Percentiles rank a stretch among this genome's conserved stretches.
Conservation (phyloP, 1,284 basidiomycete genomes). For the Grifola frondosa region DNA sequence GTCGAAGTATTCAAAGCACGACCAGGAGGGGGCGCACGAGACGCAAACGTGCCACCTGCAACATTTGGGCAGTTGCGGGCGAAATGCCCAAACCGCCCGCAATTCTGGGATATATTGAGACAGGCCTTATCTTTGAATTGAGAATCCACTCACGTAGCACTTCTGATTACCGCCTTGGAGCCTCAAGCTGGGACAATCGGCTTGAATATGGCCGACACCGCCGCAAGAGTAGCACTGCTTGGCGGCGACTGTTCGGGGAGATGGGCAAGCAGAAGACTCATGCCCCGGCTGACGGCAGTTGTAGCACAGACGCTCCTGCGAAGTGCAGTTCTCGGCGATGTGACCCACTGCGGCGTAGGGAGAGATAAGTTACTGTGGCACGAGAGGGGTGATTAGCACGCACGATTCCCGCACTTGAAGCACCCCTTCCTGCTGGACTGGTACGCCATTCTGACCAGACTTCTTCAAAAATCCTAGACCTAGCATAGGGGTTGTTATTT, state of each 20-base stretch:
- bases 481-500: constrained; percentile 12
- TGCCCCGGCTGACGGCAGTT: constrained; percentile 91
- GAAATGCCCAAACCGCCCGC: constrained; percentile 78
- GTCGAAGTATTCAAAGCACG: constrained; percentile 73
- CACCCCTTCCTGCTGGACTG: constrained; percentile 82
- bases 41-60: constrained; percentile 49
- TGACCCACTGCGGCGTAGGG: constrained; percentile 81
- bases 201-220: constrained; percentile 73
- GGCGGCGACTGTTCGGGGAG: constrained; percentile 71
- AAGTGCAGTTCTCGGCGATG: constrained; percentile 87
- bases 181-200: constrained; percentile 85
- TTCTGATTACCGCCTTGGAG: constrained; percentile 65
- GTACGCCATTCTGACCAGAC: constrained; percentile 59
- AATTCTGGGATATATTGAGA: constrained; percentile 49
- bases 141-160: constrained; percentile 67
- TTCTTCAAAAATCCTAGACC: constrained; percentile 27
- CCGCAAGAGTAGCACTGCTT: constrained; percentile 84
- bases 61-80: constrained; percentile 69
- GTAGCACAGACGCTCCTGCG: constrained; percentile 86
- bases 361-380: constrained; percentile 16
- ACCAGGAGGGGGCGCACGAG: constrained; percentile 70
- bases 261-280: constrained; percentile 85
- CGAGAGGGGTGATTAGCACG: constrained; percentile 33
- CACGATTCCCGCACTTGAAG: constrained; percentile 84
- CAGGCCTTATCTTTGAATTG: constrained; percentile 9